These are phyloP conservation scores for Lodderomyces theae DNA, from an alignment of 1,139 yeast genomes.

Conservation along the genomic window DNA sequence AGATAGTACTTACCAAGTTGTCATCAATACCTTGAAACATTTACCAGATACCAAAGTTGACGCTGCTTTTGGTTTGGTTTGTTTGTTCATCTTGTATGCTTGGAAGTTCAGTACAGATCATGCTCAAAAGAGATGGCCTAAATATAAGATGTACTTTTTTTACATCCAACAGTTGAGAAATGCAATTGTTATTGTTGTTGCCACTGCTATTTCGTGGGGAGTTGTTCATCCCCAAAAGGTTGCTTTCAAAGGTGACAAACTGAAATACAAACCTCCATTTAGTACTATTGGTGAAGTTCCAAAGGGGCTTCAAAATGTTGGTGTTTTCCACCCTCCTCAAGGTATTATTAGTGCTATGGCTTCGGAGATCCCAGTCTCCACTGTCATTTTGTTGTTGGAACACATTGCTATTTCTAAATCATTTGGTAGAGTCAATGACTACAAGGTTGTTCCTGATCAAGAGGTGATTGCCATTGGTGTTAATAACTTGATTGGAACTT, in stretches of 20 bases:
- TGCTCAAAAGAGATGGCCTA: conserved; percentile 67
- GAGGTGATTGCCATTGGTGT: conserved; percentile 94
- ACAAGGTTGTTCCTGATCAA: conserved; percentile 88
- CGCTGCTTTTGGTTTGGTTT: conserved; percentile 86
- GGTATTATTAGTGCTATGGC: conserved; percentile 63
- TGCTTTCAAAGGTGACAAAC: conserved; percentile 40
- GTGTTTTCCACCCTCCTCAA: conserved; percentile 65
- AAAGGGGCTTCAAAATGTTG: conserved; percentile 74
- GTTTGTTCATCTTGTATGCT: conserved; percentile 62
- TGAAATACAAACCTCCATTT: conserved; percentile 46
- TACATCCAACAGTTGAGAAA: conserved; percentile 75
- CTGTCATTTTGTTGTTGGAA: conserved; percentile 77
- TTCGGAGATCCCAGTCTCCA: conserved; percentile 79
- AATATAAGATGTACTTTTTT: conserved; percentile 55
- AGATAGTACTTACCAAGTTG: conserved; percentile 63
- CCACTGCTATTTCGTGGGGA: conserved; percentile 71
- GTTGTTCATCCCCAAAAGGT: conserved; percentile 65
- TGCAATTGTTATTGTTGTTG: conserved; percentile 75
- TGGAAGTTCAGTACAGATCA: conserved; percentile 60
- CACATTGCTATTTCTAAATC: conserved; percentile 94
- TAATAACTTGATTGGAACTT: conserved; percentile 85
- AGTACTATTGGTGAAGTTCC: conserved; percentile 75
- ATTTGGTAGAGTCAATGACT: conserved; percentile 88
- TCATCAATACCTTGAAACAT: conserved; percentile 70
- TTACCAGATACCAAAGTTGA: conserved; percentile 65